Conservation (phyloP, 1,284 basidiomycete species). For the Cutaneotrichosporon dermatis region DNA sequence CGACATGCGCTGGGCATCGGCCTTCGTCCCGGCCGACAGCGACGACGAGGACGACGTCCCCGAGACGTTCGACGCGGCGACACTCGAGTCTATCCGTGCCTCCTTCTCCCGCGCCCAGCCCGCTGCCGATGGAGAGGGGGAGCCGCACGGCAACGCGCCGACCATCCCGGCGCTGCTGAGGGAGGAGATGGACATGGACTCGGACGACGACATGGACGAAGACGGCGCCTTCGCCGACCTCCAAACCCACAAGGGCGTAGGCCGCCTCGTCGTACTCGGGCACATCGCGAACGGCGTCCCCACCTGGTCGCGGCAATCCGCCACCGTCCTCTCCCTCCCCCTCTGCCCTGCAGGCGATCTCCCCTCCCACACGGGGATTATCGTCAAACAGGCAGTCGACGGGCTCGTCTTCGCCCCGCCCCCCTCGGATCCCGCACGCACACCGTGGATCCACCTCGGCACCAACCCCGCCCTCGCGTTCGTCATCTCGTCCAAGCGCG, state of each 20-base stretch:
- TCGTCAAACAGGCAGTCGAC: conserved; percentile 76
- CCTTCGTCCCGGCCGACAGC: conserved; percentile 56
- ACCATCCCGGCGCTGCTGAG: conserved; percentile 42
- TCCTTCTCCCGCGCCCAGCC: conserved; percentile 26
- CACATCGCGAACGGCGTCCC: conserved; percentile 22
- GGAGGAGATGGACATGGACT: conserved; percentile 49
- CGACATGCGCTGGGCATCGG: conserved; percentile 73
- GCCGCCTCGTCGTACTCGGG: conserved; percentile 35
- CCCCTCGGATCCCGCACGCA: conserved; percentile 31
- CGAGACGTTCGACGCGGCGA: conserved; percentile 81
- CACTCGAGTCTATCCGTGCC: conserved; percentile 72
- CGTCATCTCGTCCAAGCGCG: conserved; percentile 88
- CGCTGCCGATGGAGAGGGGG: conserved; percentile 9
- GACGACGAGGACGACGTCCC: conserved; percentile 64
- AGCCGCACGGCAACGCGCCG: conserved; percentile 31
- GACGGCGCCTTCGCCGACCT: not conserved
- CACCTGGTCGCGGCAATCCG: conserved; percentile 31
- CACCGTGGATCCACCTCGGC: conserved; percentile 66
- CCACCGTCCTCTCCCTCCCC: conserved; percentile 30
- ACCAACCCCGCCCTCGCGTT: conserved; percentile 88
- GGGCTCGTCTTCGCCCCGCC: conserved; percentile 61
- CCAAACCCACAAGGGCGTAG: conserved; percentile 54
- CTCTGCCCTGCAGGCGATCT: conserved; percentile 31
- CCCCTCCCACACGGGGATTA: conserved; percentile 51
- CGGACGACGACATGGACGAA: conserved; percentile 48